Percentiles rank a stretch among this genome's conserved stretches.
These are phyloP conservation scores for Euphorbia corollata DNA, from an alignment of 441 rosid species.

Conservation along the genomic window DNA sequence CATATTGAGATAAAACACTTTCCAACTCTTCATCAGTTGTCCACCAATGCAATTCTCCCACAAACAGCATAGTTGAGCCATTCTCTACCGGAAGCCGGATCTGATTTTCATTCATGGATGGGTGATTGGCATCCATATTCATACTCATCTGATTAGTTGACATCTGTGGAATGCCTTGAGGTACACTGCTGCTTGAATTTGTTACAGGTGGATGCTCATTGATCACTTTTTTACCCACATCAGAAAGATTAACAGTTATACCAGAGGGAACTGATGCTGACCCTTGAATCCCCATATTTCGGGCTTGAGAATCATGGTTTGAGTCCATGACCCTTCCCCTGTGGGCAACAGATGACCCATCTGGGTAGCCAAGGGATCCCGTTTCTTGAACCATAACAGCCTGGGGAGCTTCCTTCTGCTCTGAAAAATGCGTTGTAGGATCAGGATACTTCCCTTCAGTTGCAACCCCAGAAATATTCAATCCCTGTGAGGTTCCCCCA, in stretches of 20 bases:
- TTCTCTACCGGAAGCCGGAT: conserved; percentile 52
- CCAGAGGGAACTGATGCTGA: conserved; percentile 34
- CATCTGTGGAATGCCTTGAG: conserved; percentile 38
- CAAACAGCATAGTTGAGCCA: conserved; percentile 76
- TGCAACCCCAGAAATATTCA: conserved; percentile 29
- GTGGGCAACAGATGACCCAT: conserved; percentile 37
- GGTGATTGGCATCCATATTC: conserved; percentile 36
- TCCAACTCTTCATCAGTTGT: conserved; percentile 95
- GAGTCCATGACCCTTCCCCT: conserved; percentile 32
- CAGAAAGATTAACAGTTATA: conserved; percentile 35
- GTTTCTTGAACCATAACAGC: conserved; percentile 41
- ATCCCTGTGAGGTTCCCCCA: conserved; percentile 31
- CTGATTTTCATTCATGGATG: conserved; percentile 54
- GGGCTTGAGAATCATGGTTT: conserved; percentile 37
- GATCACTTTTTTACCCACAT: conserved; percentile 31
- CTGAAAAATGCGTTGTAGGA: conserved; percentile 22
- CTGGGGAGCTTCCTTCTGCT: conserved; percentile 32
- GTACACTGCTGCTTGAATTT: conserved; percentile 36
- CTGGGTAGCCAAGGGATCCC: conserved; percentile 40
- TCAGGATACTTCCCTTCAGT: conserved; percentile 44
- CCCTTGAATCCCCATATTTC: conserved; percentile 43
- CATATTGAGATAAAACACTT: conserved; percentile 64
- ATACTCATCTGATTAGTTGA: conserved; percentile 47
- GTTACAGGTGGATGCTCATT: conserved; percentile 42
- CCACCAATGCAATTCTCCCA: conserved; percentile 99